Conservation (phyloP, 495 filamentous ascomycete genomes). For the Letharia columbiana region DNA sequence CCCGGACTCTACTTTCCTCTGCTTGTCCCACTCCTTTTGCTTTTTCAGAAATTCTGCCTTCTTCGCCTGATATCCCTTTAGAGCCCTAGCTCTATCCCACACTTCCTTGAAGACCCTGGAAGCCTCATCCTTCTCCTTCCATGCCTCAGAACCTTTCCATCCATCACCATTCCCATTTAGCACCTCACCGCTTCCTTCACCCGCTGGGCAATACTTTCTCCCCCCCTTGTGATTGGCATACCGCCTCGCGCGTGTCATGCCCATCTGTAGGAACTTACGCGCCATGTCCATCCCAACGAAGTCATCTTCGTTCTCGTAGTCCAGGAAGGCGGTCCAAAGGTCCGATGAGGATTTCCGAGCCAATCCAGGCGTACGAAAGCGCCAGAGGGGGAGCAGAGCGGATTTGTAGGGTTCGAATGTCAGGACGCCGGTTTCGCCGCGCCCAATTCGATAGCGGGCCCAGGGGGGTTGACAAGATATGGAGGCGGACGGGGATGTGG, state of each 20-base stretch:
- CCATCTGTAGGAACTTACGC: conserved; percentile 48
- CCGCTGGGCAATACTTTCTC: conserved; percentile 33
- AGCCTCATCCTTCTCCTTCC: conserved; percentile 65
- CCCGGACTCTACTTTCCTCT: neutral
- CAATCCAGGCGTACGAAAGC: conserved; percentile 39
- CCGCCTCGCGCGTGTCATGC: conserved; percentile 43
- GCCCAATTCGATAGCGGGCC: conserved; percentile 41
- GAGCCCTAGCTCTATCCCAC: conserved; percentile 35
- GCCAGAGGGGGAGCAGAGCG: conserved; percentile 40
- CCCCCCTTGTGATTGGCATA: conserved; percentile 46
- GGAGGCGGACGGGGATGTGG: conserved; percentile 31
- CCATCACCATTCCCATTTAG: conserved; percentile 48
- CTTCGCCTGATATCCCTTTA: conserved; percentile 34
- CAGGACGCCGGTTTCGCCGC: conserved; percentile 45
- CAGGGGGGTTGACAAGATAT: conserved; percentile 42
- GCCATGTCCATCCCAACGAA: conserved; percentile 48
- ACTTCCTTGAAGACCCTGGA: conserved; percentile 35
- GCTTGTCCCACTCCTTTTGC: conserved; percentile 34
- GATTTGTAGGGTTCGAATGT: conserved; percentile 49
- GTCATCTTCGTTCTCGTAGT: conserved; percentile 36
- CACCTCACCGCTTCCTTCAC: conserved; percentile 17
- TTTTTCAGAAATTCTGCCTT: conserved; percentile 34
- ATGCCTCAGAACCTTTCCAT: conserved; percentile 42
- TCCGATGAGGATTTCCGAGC: conserved; percentile 32
- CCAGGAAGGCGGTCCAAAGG: conserved; percentile 35